Conservation (phyloP, 78 protist species). For the Anaeramoeba ignava region DNA sequence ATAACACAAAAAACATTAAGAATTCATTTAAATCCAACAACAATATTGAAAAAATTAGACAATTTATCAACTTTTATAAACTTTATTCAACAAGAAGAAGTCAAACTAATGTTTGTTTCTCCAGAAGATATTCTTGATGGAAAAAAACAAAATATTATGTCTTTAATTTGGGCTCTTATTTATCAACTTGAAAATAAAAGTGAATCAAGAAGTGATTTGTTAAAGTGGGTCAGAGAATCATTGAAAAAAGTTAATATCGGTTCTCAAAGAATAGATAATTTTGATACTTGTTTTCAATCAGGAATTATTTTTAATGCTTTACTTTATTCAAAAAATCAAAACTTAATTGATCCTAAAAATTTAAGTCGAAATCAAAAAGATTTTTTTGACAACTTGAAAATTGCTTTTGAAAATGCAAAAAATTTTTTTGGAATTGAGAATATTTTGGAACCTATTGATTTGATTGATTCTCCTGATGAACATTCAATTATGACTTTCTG, state of each 20-base stretch:
- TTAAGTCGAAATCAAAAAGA: too few relatives aligned
- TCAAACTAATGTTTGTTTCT: neutral
- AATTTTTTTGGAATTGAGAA: too few relatives aligned
- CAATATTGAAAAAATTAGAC: neutral
- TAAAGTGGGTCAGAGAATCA: neutral
- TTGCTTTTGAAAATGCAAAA: too few relatives aligned
- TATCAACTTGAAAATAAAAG: neutral
- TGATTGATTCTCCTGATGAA: too few relatives aligned
- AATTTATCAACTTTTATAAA: neutral
- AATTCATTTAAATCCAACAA: neutral
- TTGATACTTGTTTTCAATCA: neutral
- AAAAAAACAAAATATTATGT: neutral
- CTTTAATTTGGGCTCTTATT: neutral
- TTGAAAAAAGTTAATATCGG: neutral
- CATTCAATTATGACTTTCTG: too few relatives aligned
- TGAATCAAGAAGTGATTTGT: neutral
- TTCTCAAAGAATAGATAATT: neutral
- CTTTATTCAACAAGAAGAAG: neutral
- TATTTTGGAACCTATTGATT: too few relatives aligned
- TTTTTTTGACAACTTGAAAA: too few relatives aligned
- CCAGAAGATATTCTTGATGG: neutral
- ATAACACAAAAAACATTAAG: neutral
- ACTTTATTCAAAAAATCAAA: too few relatives aligned
- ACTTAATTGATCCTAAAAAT: too few relatives aligned
- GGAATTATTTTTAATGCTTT: neutral